Percentiles rank a stretch among this genome's conserved stretches.
Evolutionary conservation across 2,329 filamentous ascomycete species (phyloP).

Genomic region (Aspergillus sp.): DNA sequence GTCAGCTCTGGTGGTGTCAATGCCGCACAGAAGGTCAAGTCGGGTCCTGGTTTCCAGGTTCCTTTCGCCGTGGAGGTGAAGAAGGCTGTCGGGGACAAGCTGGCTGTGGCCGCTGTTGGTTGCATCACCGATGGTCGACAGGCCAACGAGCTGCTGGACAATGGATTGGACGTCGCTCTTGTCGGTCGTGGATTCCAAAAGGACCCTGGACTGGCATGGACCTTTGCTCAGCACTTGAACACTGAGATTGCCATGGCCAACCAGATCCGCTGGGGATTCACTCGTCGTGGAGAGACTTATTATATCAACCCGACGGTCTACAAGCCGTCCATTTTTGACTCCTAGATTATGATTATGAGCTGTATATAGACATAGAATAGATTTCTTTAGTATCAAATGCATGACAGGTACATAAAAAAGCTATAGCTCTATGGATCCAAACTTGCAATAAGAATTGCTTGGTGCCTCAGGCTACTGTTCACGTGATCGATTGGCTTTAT

Average conservation of each 20-base stretch:
- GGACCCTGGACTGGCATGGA: conserved; percentile 73
- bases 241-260: conserved; percentile 68
- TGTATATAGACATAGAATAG: not conserved
- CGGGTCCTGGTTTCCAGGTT: conserved; percentile 66
- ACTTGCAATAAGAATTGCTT: too few species aligned
- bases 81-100: conserved; percentile 62
- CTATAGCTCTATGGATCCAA: too few species aligned
- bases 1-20: conserved; percentile 73
- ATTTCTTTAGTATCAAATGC: not conserved
- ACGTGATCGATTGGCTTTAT: too few species aligned
- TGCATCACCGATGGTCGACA: conserved; percentile 64
- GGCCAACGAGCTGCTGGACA: conserved; percentile 58
- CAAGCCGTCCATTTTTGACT: conserved; percentile 16
- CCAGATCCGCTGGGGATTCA: conserved; percentile 62
- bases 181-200: conserved; percentile 74
- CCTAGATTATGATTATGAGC: conserved; percentile 2
- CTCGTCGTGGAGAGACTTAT: conserved; percentile 11
- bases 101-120: conserved; percentile 72
- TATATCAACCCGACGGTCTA: conserved; percentile 15
- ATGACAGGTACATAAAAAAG: too few species aligned
- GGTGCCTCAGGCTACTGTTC: too few species aligned
- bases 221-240: conserved; percentile 66
- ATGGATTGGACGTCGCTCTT: conserved; percentile 62
- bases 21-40: conserved; percentile 37
- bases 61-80: conserved; percentile 69